These are phyloP conservation scores for Boletus vinaceobasis DNA, from an alignment of 768 basidiomycete genomes.

Conservation along the genomic window DNA sequence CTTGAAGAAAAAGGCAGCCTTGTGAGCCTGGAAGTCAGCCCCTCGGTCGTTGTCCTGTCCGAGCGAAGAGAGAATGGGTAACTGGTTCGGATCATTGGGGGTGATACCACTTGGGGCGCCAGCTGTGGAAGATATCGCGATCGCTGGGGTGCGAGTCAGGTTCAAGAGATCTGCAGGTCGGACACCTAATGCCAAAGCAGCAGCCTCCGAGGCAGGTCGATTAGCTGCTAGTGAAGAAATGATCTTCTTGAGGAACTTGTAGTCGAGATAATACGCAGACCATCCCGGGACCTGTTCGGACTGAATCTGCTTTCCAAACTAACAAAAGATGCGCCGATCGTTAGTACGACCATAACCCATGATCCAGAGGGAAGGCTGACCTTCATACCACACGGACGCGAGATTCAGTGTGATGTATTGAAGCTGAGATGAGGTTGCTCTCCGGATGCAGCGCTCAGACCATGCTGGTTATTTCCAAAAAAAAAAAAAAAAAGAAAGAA, in stretches of 20 bases:
- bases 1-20: conserved; percentile 98
- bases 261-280: conserved; percentile 94
- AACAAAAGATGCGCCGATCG: conserved; percentile 2
- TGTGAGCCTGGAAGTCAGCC: conserved; percentile 88
- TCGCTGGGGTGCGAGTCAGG: conserved; percentile 32
- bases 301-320: conserved; percentile 99
- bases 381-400: conserved; percentile 29
- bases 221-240: conserved; percentile 92
- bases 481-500: conserved; percentile 6
- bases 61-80: conserved; percentile 59
- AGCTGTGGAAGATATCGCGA: conserved; percentile 23
- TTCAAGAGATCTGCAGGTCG: conserved; percentile 58
- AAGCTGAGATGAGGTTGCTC: conserved; percentile 7
- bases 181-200: conserved; percentile 77
- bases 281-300: conserved; percentile 96
- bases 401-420: conserved; percentile 3
- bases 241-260: conserved; percentile 98
- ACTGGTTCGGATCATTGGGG: conserved; percentile 43
- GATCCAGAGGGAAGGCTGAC: conserved; percentile 13
- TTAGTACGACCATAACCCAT: background rate
- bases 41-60: conserved; percentile 71
- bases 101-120: conserved; percentile 13
- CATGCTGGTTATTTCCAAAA: conserved; percentile 25
- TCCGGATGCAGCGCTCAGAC: conserved; percentile 18
- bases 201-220: conserved; percentile 87